A percentile compares a stretch with the other conserved stretches of the same genome.
Evolutionary conservation across 2,329 filamentous ascomycete species (phyloP).

Genomic region (Didymella exigua): DNA sequence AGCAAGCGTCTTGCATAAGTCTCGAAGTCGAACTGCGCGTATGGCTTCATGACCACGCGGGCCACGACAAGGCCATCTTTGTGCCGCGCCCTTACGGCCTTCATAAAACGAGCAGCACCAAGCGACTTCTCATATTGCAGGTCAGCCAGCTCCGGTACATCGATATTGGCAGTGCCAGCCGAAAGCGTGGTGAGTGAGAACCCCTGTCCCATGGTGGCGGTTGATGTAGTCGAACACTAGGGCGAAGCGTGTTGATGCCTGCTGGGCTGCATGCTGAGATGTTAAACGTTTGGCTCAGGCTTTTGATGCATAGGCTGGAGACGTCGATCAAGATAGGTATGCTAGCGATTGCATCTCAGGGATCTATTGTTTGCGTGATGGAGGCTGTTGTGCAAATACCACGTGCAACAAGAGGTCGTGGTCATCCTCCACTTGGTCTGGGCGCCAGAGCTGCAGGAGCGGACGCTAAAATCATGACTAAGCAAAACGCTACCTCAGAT

Average conservation of each 20-base stretch:
- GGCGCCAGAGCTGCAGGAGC: slow-evolving; percentile 1
- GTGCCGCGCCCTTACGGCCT: slow-evolving; percentile 88
- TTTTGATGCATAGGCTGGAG: not conserved
- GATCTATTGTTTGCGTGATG: not conserved
- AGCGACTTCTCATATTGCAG: slow-evolving; percentile 90
- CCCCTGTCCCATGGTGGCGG: slow-evolving; percentile 82
- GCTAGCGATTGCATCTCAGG: not conserved
- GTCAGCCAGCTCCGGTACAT: slow-evolving; percentile 89
- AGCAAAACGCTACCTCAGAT: not conserved
- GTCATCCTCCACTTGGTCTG: slow-evolving; percentile 24
- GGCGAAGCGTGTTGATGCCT: slow-evolving; percentile 33
- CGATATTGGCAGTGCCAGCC: slow-evolving; percentile 89
- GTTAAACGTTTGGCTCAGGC: not conserved
- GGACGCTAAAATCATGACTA: slow-evolving; percentile 10
- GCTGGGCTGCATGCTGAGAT: slow-evolving; percentile 35
- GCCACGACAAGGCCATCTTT: slow-evolving; percentile 90
- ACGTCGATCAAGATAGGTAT: not conserved
- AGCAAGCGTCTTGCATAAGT: slow-evolving; percentile 78
- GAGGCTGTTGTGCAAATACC: slow-evolving; percentile 6
- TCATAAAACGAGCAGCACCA: slow-evolving; percentile 93
- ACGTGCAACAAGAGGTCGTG: slow-evolving; percentile 25
- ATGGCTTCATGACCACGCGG: slow-evolving; percentile 94
- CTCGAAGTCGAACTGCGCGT: slow-evolving; percentile 78
- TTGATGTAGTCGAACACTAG: slow-evolving; percentile 21
- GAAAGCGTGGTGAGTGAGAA: slow-evolving; percentile 93